Base-by-base conservation (phyloP, 2,329 filamentous ascomycete genomes). In the Cladophialophora chaetospira region DNA sequence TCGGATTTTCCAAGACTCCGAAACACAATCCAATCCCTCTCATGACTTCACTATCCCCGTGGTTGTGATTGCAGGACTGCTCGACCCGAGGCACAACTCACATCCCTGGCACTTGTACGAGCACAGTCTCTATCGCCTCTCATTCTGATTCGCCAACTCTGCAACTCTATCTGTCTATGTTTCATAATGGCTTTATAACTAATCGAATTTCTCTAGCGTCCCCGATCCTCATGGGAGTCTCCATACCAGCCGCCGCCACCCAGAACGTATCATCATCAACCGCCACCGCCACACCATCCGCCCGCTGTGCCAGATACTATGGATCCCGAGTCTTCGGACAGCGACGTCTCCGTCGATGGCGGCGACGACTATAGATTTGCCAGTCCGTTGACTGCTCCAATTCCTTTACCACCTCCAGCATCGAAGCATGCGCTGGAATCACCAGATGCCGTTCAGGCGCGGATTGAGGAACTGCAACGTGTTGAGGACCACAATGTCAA, bases 321-420 rank as follows among this genome's bases (percentile, higher is more conserved):
- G 58, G 63, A 66, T 9, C 61, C 64, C 9, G 64, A 66, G 26
- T 61, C 57, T 35, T 63, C 62, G 5, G 61, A 58, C 45, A 66
- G 64, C 53, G 64, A 66, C 58, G 57, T 64, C 35, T 64, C 64
- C 9, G 53, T 58, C 15, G 55, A 49, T 3, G 53, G 58, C 8
- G 55, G 55, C 8, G 60, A 61, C 29, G 51, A 61, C 17, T 58
- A 58, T 48, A 47, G 54, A 19, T 53, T 56, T 15, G 50, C 55
- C 21, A 55, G 57, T 44, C 57, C 55, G 3, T 44, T 61, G 52
- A 58, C 60, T 5, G 49, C 59, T 3, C 63, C 63, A 5, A 57
- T 63, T 17, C 56, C 58, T n/a, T 43, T 65, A 5, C 64, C 62
- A 13, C 49, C 63, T 9, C 58, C 57, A 8, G 62, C 64, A 17